Conservation (phyloP, 2,329 filamentous ascomycete genomes). For the Colletotrichum kahawae region DNA sequence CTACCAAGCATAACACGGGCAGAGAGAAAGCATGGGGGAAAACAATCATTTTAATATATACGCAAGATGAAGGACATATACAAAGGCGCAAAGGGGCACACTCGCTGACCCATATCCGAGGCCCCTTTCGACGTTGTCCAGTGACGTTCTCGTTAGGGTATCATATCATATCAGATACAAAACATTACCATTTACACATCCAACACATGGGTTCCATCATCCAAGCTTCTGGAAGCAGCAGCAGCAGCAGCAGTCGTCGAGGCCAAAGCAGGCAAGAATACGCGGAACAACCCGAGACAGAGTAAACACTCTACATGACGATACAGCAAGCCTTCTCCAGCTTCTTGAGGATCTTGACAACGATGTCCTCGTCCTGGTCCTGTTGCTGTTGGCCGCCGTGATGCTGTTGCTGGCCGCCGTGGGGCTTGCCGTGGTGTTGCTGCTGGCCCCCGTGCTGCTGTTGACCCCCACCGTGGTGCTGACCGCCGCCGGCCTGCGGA, state of each 20-base stretch:
- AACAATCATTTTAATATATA: neutral
- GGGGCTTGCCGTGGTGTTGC: constrained; percentile 35
- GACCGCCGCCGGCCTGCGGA: constrained; percentile 44
- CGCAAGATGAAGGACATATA: neutral
- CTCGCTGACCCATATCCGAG: neutral
- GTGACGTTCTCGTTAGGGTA: neutral
- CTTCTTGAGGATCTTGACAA: constrained; percentile 67
- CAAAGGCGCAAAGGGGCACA: neutral
- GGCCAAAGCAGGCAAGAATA: neutral
- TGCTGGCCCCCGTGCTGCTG: constrained; percentile 47
- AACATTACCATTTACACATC: neutral
- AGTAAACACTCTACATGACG: constrained; percentile 65
- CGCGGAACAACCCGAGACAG: neutral
- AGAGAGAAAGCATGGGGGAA: neutral
- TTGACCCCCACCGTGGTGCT: constrained; percentile 44
- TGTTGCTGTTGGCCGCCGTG: constrained; percentile 48
- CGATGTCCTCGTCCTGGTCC: constrained; percentile 63
- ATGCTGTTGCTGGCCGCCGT: constrained; percentile 36
- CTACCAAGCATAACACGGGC: neutral
- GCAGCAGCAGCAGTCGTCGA: neutral
- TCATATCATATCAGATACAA: neutral
- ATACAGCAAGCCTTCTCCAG: constrained; percentile 74
- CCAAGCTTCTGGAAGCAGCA: neutral
- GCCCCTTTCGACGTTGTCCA: neutral
- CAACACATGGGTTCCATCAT: neutral